phyloP scores from a whole-genome alignment of 2,329 filamentous ascomycete species.

The Tricladium varicosporioides region DNA sequence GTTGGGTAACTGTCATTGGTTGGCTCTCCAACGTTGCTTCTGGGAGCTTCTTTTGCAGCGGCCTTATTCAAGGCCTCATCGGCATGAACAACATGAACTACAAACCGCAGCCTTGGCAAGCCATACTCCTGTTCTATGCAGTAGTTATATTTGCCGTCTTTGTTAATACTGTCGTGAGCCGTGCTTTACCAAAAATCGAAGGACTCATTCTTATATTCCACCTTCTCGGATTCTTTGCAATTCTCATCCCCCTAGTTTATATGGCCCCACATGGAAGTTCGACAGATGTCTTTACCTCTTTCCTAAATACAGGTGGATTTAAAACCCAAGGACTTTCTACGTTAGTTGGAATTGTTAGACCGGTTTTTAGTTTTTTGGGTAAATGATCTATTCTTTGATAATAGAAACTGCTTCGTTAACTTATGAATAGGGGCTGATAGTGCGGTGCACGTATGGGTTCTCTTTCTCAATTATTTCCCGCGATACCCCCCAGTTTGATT shows the following conservation, averaged over 20 bases:
- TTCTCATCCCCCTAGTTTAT: slow-evolving; percentile 39
- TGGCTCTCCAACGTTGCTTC: slow-evolving; percentile 44
- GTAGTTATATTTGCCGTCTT: slow-evolving; percentile 39
- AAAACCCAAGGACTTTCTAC: slow-evolving; percentile 31
- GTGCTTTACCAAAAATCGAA: slow-evolving; percentile 41
- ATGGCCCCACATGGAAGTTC: slow-evolving; percentile 20
- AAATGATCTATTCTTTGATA: not conserved
- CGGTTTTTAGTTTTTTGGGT: slow-evolving; percentile 30
- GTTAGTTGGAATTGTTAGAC: slow-evolving; percentile 34
- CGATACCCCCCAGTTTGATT: too few species aligned
- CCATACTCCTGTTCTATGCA: slow-evolving; percentile 41
- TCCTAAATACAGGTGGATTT: slow-evolving; percentile 33
- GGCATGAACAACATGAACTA: slow-evolving; percentile 36
- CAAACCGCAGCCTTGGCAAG: slow-evolving; percentile 39
- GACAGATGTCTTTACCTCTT: slow-evolving; percentile 30
- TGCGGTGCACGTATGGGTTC: slow-evolving; percentile 26
- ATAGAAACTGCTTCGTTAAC: not conserved
- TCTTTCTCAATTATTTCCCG: not conserved
- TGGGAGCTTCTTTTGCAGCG: slow-evolving; percentile 41
- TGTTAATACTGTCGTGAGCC: slow-evolving; percentile 42
- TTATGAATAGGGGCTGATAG: slow-evolving; percentile 9
- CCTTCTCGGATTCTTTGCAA: slow-evolving; percentile 42
- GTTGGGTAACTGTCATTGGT: slow-evolving; percentile 44
- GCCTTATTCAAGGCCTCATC: slow-evolving; percentile 43
- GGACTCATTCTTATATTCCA: slow-evolving; percentile 43